A percentile compares a stretch with the other conserved stretches of the same genome.
These are phyloP conservation scores for Pilatotrama ljubarskyi DNA, from an alignment of 768 basidiomycete genomes.

Conservation along the genomic window DNA sequence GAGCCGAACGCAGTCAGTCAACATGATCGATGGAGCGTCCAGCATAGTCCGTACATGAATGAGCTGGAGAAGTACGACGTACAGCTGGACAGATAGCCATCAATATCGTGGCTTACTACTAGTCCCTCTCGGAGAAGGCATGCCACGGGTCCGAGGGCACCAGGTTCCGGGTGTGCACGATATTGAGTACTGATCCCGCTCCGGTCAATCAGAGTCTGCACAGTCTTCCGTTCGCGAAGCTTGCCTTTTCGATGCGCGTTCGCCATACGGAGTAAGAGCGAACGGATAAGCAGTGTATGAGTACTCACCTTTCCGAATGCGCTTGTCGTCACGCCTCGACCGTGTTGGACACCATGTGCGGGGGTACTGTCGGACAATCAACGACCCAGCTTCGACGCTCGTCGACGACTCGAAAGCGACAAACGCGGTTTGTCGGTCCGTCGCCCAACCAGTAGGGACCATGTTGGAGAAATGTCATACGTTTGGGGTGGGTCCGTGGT, in stretches of 20 bases:
- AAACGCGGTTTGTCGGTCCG: background rate
- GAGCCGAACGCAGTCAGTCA: too few species aligned
- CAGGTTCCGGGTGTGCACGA: too few species aligned
- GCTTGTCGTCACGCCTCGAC: background rate
- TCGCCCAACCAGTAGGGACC: background rate
- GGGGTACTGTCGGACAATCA: background rate
- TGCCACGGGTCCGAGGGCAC: too few species aligned
- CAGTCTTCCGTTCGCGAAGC: background rate
- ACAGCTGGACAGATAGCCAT: too few species aligned
- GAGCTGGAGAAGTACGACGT: too few species aligned
- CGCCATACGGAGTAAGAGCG: background rate
- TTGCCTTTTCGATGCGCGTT: background rate
- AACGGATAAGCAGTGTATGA: background rate
- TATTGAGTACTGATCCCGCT: too few species aligned
- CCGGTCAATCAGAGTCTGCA: too few species aligned
- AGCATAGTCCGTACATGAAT: too few species aligned
- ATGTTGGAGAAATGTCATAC: background rate
- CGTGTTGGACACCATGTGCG: background rate
- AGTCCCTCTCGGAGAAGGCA: too few species aligned
- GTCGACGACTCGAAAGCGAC: background rate
- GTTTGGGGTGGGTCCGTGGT: conserved; percentile 4
- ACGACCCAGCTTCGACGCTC: background rate
- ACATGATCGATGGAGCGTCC: too few species aligned
- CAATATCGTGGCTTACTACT: too few species aligned
- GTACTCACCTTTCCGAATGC: background rate